phyloP scores from a whole-genome alignment of 306 rosid genomes.

The Lathyrus tuberosus region DNA sequence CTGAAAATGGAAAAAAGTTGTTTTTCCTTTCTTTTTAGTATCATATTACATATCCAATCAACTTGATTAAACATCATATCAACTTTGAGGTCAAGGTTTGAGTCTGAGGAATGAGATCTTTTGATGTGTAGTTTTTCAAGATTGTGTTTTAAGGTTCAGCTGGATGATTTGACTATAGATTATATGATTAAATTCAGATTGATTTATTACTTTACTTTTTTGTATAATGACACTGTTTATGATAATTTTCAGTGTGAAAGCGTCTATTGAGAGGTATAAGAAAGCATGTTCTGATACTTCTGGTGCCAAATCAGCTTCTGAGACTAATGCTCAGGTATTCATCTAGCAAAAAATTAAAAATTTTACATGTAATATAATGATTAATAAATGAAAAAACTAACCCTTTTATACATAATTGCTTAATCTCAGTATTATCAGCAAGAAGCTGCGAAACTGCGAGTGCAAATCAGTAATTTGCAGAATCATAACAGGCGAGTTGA shows the following conservation, averaged over 20 bases:
- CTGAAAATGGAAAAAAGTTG: not conserved
- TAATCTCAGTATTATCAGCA: constrained; percentile 79
- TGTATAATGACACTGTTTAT: constrained; percentile 6
- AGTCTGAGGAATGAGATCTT: constrained; percentile 9
- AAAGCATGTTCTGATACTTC: constrained; percentile 73
- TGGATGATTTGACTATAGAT: constrained; percentile 45
- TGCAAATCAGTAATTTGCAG: constrained; percentile 63
- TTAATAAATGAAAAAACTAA: constrained; percentile 17
- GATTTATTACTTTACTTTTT: not conserved
- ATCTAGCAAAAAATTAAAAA: not conserved
- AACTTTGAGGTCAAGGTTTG: constrained; percentile 10
- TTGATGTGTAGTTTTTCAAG: constrained; percentile 31
- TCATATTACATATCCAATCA: no score
- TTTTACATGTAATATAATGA: not conserved
- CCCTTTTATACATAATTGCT: not conserved
- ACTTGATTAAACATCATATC: constrained; percentile 24
- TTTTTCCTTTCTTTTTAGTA: not conserved
- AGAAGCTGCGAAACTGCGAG: constrained; percentile 74
- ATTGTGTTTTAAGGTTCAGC: constrained; percentile 48
- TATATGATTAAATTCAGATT: not conserved
- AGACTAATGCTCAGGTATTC: constrained; percentile 78
- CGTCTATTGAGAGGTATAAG: constrained; percentile 88
- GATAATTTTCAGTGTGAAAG: constrained; percentile 62
- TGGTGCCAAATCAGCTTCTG: constrained; percentile 61
- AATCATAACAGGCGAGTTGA: constrained; percentile 64